A percentile compares a stretch with the other conserved stretches of the same genome.
phyloP scores from a whole-genome alignment of 2,329 filamentous ascomycete species.

The Paecilomyces formosus region DNA sequence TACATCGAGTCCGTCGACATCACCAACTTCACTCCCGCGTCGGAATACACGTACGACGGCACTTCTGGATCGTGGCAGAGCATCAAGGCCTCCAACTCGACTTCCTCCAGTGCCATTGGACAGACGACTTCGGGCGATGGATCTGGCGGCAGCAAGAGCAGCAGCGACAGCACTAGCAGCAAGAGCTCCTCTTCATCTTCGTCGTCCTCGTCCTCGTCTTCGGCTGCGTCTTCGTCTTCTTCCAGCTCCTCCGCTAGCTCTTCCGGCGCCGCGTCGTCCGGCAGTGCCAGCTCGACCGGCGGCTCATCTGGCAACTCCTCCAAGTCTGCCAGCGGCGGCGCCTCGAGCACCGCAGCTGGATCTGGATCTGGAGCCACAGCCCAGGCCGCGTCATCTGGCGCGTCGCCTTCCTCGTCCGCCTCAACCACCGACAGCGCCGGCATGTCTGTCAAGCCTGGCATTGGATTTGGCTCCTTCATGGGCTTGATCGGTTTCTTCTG shows the following conservation, averaged over 20 bases:
- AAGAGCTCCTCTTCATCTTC: neutral
- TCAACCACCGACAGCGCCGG: slow-evolving; percentile 2
- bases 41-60: slow-evolving; percentile 60
- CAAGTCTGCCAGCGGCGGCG: slow-evolving; percentile 7
- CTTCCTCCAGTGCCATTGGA: neutral
- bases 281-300: neutral
- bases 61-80: slow-evolving; percentile 55
- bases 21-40: slow-evolving; percentile 50
- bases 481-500: neutral
- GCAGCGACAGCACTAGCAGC: neutral
- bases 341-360: slow-evolving; percentile 8
- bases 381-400: slow-evolving; percentile 1
- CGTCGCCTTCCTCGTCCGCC: neutral
- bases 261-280: neutral
- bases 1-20: slow-evolving; percentile 57
- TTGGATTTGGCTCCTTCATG: slow-evolving; percentile 7
- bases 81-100: slow-evolving; percentile 40
- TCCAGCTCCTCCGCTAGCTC: neutral
- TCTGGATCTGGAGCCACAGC: neutral
- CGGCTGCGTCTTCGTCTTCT: neutral
- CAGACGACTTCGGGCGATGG: neutral
- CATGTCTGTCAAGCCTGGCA: slow-evolving; percentile 4
- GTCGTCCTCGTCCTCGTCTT: no score
- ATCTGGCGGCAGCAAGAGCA: neutral
- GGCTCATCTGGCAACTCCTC: neutral